A percentile compares a stretch with the other conserved stretches of the same genome.
Conservation (phyloP, 106 monocot species). For the Dioscorea alata region DNA sequence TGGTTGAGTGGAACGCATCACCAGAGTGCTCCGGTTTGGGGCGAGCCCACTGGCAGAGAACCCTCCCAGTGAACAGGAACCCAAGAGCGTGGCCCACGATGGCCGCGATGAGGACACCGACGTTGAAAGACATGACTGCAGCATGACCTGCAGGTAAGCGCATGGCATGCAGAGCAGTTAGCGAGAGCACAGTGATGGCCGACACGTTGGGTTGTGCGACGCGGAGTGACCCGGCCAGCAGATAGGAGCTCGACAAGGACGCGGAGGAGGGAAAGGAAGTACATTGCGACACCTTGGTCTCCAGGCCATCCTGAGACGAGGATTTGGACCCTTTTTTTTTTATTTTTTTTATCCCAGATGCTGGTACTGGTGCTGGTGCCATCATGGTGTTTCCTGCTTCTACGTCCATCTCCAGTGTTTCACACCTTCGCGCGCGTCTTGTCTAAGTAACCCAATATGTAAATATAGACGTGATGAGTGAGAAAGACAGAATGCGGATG, state of each 20-base stretch:
- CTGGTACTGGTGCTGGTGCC: not conserved
- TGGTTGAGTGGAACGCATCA: not conserved
- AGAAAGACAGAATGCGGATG: not conserved
- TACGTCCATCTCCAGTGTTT: too few species aligned
- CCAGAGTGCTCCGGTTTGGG: not conserved
- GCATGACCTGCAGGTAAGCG: conserved; percentile 54
- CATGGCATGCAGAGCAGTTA: conserved; percentile 13
- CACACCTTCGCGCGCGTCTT: too few species aligned
- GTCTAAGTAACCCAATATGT: too few species aligned
- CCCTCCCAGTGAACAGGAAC: conserved; percentile 27
- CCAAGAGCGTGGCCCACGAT: conserved; percentile 34
- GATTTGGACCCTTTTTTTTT: conserved; percentile 16
- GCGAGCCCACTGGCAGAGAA: not conserved
- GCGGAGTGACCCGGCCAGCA: not conserved
- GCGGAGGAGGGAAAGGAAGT: conserved; percentile 34
- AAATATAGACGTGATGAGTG: too few species aligned
- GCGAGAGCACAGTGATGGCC: not conserved
- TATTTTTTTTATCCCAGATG: not conserved
- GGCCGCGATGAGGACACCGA: conserved; percentile 36
- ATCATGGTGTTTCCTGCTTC: too few species aligned
- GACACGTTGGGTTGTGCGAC: not conserved
- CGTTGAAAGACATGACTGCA: conserved; percentile 69
- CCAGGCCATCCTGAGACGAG: conserved; percentile 52
- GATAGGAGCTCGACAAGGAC: conserved; percentile 27
- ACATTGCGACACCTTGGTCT: conserved; percentile 29